Evolutionary conservation across 75 land plant species (phyloP).

Genomic region (Pseudotsuga menziesii): DNA sequence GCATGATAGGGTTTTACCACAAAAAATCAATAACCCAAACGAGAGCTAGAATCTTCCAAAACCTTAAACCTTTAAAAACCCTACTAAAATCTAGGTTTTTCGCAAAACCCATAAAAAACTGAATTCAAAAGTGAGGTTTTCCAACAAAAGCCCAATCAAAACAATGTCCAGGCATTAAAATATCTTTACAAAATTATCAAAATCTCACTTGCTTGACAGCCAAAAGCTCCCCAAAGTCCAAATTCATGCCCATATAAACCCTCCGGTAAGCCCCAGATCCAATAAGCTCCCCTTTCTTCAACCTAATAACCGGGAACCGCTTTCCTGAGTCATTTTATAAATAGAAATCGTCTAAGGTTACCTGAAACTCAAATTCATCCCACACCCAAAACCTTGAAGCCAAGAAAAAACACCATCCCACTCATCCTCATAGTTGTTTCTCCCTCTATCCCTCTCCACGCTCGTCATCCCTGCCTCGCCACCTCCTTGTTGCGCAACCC

Average conservation of each 20-base stretch:
- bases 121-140: neutral
- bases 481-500: too few species aligned
- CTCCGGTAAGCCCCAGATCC: conserved; percentile 92
- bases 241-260: conserved; percentile 98
- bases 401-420: too few species aligned
- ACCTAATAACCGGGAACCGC: conserved; percentile 51
- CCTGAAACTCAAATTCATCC: conserved; percentile 11
- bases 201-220: conserved; percentile 87
- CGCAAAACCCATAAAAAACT: neutral
- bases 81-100: neutral
- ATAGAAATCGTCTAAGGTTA: conserved; percentile 39
- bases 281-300: conserved; percentile 95
- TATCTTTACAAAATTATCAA: neutral
- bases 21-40: conserved; percentile 4
- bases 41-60: neutral
- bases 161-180: conserved; percentile 1
- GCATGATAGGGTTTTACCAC: conserved; percentile 4
- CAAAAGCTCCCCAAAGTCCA: conserved; percentile 93
- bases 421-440: too few species aligned
- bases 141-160: neutral
- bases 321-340: conserved; percentile 13
- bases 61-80: neutral
- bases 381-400: neutral
- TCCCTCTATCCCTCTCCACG: too few species aligned
- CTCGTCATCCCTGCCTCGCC: too few species aligned